Percentiles rank a stretch among this genome's conserved stretches.
Evolutionary conservation across 2,329 filamentous ascomycete species (phyloP).

Genomic region (Aspergillus brasiliensis): DNA sequence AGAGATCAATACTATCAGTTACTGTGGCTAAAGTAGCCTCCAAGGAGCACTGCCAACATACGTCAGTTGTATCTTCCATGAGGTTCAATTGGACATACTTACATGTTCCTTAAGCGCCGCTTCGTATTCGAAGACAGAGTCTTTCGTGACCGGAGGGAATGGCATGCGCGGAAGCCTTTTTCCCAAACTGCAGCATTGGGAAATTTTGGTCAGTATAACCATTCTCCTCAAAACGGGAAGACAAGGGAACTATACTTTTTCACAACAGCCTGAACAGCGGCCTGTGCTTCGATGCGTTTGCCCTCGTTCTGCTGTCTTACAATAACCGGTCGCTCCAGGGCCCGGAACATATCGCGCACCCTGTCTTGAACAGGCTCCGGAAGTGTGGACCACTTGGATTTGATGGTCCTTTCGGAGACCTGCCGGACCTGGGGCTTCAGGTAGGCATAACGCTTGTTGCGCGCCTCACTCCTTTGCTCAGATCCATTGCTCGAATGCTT

Average conservation of each 20-base stretch:
- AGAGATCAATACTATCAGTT: slow-evolving; percentile 42
- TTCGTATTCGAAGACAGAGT: slow-evolving; percentile 48
- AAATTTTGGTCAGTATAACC: neutral
- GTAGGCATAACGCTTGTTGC: slow-evolving; percentile 39
- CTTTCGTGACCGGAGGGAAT: slow-evolving; percentile 47
- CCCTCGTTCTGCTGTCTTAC: slow-evolving; percentile 45
- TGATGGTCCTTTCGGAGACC: slow-evolving; percentile 46
- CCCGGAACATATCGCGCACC: slow-evolving; percentile 44
- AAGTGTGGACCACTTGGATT: slow-evolving; percentile 49
- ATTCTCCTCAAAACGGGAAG: neutral
- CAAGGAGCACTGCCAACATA: slow-evolving; percentile 33
- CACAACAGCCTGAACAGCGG: slow-evolving; percentile 43
- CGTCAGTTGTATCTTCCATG: slow-evolving; percentile 14
- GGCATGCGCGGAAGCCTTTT: slow-evolving; percentile 49
- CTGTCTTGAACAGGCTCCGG: slow-evolving; percentile 46
- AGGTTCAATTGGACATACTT: slow-evolving; percentile 15
- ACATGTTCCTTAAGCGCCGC: slow-evolving; percentile 47
- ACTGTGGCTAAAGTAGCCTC: slow-evolving; percentile 44
- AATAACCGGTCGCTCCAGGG: slow-evolving; percentile 47
- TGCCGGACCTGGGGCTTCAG: slow-evolving; percentile 45
- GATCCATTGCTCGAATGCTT: slow-evolving; percentile 30
- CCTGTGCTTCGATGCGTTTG: slow-evolving; percentile 46
- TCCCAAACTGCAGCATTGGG: slow-evolving; percentile 31
- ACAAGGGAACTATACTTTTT: slow-evolving; percentile 40
- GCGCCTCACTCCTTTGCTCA: slow-evolving; percentile 17